Base-by-base conservation (phyloP, 2,329 filamentous ascomycete genomes). In the Periconia sp. region DNA sequence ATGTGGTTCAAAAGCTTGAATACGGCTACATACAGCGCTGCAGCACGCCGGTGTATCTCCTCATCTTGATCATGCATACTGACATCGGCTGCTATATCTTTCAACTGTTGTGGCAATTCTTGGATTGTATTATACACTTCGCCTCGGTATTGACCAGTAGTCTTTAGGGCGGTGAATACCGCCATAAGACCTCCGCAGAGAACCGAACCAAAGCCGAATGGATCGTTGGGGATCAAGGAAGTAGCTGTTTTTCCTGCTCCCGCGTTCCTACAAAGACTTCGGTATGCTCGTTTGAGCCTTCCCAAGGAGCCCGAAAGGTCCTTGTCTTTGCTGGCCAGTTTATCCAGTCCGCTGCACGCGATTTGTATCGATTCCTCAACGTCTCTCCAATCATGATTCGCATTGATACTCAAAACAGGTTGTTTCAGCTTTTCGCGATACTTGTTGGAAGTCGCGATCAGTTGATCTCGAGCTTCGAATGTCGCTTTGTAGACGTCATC, bases 101-200 rank as follows among this genome's bases (percentile, higher is more conserved):
- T 48, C 19, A 56, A 40, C 27, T 42, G 47, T 15, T 9, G 17
- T 2, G 54, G 54, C 30, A 56, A 35, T 6, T 42, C 42, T 45
- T 56, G 50, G 9, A 56, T 18, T 15, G 50, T 48, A n/a, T 47
- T 45, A 37, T 56, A 56, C 3, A 56, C 47, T 30, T 53, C 50
- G 17, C 45, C 23, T 17, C 54, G 46, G 40, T 56, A 48, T 20
- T 47, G 15, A 14, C 54, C 47, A 13, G 50, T 47, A 8, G 47
- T 20, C 7, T 48, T 35, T 14, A 53, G 41, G 14, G 46, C 54
- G n/a, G 47, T 44, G 37, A 56, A 56, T 13, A 56, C 51, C n/a
- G 50, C 45, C 23, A 50, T 56, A 2, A 56, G 35, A 23, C 54
- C 44, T n/a, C 50, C 54, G 30, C 50, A 53, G 15, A 56, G 47